A percentile compares a stretch with the other conserved stretches of the same genome.
Conservation (phyloP, 257 asterid genomes). For the Jasminum sambac region DNA sequence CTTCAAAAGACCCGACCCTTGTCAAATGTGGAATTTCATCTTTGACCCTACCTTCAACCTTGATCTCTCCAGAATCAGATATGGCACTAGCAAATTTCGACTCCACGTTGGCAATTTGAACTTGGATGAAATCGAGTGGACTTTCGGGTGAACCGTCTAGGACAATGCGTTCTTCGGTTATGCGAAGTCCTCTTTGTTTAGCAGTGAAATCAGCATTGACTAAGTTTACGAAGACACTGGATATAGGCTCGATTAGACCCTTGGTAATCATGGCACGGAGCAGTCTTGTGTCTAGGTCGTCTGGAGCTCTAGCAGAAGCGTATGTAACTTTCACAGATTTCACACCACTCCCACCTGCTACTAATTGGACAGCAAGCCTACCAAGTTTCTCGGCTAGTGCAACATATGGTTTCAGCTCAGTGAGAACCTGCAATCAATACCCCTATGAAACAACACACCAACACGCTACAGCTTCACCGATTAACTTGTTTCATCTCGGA, state of each 20-base stretch:
- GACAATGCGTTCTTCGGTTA: constrained; percentile 56
- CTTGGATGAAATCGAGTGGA: constrained; percentile 63
- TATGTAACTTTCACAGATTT: constrained; percentile 56
- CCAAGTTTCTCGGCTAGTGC: constrained; percentile 67
- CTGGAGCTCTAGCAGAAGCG: constrained; percentile 68
- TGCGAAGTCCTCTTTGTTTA: constrained; percentile 66
- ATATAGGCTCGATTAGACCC: constrained; percentile 70
- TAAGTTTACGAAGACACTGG: constrained; percentile 50
- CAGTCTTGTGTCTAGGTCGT: constrained; percentile 64
- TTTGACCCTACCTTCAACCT: constrained; percentile 64
- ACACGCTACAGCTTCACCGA: background rate
- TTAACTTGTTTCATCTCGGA: background rate
- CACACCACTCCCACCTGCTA: constrained; percentile 70
- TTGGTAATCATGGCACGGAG: constrained; percentile 74
- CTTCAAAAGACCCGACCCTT: constrained; percentile 64
- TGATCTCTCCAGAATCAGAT: constrained; percentile 58
- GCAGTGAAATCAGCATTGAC: constrained; percentile 78
- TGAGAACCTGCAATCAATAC: constrained; percentile 44
- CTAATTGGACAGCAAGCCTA: constrained; percentile 66
- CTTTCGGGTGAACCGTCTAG: constrained; percentile 63
- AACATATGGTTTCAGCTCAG: constrained; percentile 61
- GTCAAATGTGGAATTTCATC: constrained; percentile 67
- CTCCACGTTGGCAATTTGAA: constrained; percentile 65
- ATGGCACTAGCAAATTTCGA: constrained; percentile 70
- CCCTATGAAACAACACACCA: constrained; percentile 1